phyloP scores from a whole-genome alignment of 1,139 yeast genomes.

The Kodamaea anthophila region DNA sequence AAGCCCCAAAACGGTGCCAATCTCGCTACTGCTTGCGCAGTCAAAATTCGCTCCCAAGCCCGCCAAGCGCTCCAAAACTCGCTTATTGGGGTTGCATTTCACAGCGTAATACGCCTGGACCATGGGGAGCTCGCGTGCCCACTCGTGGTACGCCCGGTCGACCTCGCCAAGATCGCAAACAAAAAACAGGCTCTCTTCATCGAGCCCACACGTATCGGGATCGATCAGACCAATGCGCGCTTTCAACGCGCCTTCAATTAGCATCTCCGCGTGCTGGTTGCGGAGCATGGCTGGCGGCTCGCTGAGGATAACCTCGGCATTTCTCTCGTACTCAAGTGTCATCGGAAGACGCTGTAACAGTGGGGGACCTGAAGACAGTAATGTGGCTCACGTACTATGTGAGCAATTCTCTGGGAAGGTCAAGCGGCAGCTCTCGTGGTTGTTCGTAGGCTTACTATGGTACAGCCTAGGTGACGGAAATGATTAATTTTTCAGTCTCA shows the following conservation, averaged over 20 bases:
- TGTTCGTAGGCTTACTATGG: constrained; percentile 6
- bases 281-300: too few relatives aligned
- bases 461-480: constrained; percentile 2
- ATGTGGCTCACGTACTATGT: constrained; percentile 25
- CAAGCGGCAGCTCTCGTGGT: constrained; percentile 50
- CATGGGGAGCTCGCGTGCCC: constrained; percentile 63
- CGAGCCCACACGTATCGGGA: constrained; percentile 59
- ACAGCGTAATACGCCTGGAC: constrained; percentile 88
- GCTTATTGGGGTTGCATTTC: constrained; percentile 78
- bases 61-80: constrained; percentile 54
- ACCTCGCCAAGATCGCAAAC: constrained; percentile 82
- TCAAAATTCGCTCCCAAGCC: constrained; percentile 74
- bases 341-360: constrained; percentile 1
- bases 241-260: constrained; percentile 28
- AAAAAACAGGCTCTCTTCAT: constrained; percentile 82
- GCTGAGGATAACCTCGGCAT: too few relatives aligned
- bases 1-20: constrained; percentile 54
- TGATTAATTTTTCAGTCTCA: background rate
- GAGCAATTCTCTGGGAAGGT: constrained; percentile 27
- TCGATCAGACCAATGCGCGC: constrained; percentile 44
- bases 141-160: constrained; percentile 49
- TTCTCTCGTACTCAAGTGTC: constrained; percentile 1
- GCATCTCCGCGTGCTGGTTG: too few relatives aligned
- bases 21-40: constrained; percentile 88
- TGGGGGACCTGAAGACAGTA: constrained; percentile 9